These are phyloP conservation scores for Aristolochia fimbriata DNA, from an alignment of 164 flowering plant species.

Conservation along the genomic window DNA sequence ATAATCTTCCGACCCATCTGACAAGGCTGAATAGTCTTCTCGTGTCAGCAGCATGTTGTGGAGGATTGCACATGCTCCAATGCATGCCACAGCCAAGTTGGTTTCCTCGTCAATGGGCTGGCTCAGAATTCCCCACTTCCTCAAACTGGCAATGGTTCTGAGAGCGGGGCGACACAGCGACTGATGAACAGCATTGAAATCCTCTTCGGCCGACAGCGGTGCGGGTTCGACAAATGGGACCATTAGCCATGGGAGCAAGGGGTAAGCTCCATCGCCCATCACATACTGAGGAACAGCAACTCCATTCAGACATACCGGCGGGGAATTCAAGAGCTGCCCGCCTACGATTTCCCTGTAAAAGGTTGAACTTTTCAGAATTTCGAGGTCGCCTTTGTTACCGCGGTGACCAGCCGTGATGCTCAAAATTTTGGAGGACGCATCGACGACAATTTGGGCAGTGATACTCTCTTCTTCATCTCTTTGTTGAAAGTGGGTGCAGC, in stretches of 20 bases:
- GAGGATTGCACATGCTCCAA: constrained; percentile 78
- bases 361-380: constrained; percentile 40
- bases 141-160: constrained; percentile 49
- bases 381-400: constrained; percentile 38
- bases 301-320: constrained; percentile 22
- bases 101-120: constrained; percentile 48
- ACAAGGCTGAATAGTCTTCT: constrained; percentile 55
- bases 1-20: constrained; percentile 24
- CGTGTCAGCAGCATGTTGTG: constrained; percentile 75
- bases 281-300: constrained; percentile 47
- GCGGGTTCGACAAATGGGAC: constrained; percentile 39
- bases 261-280: constrained; percentile 46
- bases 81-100: constrained; percentile 52
- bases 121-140: constrained; percentile 67
- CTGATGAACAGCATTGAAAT: constrained; percentile 33
- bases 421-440: constrained; percentile 49
- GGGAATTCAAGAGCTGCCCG: constrained; percentile 29
- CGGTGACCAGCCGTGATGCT: constrained; percentile 60
- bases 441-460: constrained; percentile 66
- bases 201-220: constrained; percentile 35
- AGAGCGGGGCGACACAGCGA: constrained; percentile 30
- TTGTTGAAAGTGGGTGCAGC: constrained; percentile 36
- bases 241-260: constrained; percentile 82
- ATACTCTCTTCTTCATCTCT: constrained; percentile 23
- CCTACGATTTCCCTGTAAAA: constrained; percentile 45